Percentiles rank a stretch among this genome's conserved stretches.
phyloP scores from a whole-genome alignment of 1,139 yeast species.

The Zygoascus hellenicus region DNA sequence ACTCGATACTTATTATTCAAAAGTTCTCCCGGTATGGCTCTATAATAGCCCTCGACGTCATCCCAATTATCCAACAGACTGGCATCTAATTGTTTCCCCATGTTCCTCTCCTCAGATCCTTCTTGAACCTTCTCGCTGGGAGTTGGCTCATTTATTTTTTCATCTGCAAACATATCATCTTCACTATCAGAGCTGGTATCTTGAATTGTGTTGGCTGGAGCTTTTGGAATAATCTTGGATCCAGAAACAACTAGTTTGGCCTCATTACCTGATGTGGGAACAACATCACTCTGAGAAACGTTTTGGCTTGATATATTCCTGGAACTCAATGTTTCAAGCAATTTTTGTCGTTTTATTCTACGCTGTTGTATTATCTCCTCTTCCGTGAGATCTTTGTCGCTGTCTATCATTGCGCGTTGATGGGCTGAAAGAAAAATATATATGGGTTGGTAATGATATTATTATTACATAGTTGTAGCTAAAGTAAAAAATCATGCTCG shows the following conservation, averaged over 20 bases:
- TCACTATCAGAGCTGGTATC: conserved; percentile 6
- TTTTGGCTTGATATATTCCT: neutral
- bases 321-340: conserved; percentile 16
- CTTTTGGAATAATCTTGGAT: neutral
- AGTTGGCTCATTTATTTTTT: conserved; percentile 1
- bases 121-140: neutral
- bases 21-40: conserved; percentile 64
- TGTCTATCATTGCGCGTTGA: no score
- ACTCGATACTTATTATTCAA: conserved; percentile 62
- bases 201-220: neutral
- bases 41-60: conserved; percentile 82
- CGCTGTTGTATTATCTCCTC: conserved; percentile 27
- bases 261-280: neutral
- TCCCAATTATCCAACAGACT: conserved; percentile 34
- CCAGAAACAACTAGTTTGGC: neutral
- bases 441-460: no score
- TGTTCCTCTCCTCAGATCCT: neutral
- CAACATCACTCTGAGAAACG: neutral
- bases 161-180: conserved; percentile 25
- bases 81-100: conserved; percentile 20
- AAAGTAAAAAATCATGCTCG: conserved; percentile 13
- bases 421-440: no score
- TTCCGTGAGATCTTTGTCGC: conserved; percentile 14
- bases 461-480: neutral
- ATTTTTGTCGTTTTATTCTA: conserved; percentile 34